A percentile compares a stretch with the other conserved stretches of the same genome.
These are phyloP conservation scores for Spathaspora girioi DNA, from an alignment of 805 yeast species.

Conservation along the genomic window DNA sequence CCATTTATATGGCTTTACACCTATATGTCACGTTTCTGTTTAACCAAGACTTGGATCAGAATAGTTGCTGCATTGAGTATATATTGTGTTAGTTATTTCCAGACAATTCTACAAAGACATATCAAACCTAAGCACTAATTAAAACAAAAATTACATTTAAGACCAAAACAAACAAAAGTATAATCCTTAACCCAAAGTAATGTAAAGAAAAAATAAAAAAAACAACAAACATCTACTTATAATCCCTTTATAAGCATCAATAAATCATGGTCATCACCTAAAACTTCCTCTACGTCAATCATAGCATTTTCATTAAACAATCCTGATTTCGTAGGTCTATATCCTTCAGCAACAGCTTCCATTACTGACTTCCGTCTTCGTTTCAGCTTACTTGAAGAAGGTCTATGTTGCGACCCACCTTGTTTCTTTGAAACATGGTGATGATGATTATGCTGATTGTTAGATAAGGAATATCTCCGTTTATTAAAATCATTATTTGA, in stretches of 20 bases:
- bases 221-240: slow-evolving; percentile 7
- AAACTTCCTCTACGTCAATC: slow-evolving; percentile 68
- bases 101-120: neutral
- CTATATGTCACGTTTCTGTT: too few relatives aligned
- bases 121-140: neutral
- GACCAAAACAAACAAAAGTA: neutral
- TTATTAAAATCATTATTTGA: slow-evolving; percentile 22
- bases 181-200: neutral
- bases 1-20: too few relatives aligned
- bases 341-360: slow-evolving; percentile 75
- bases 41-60: too few relatives aligned
- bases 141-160: neutral
- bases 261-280: slow-evolving; percentile 49
- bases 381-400: slow-evolving; percentile 21
- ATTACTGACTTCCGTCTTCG: slow-evolving; percentile 64
- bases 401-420: neutral
- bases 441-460: slow-evolving; percentile 2
- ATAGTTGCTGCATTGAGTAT: too few relatives aligned
- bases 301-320: slow-evolving; percentile 71
- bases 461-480: slow-evolving; percentile 18
- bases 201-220: neutral
- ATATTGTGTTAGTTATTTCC: too few relatives aligned
- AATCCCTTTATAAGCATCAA: slow-evolving; percentile 39
- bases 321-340: slow-evolving; percentile 72
- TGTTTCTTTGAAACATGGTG: neutral